phyloP scores from a whole-genome alignment of 1,139 yeast species.

The Zygoascus meyerae region DNA sequence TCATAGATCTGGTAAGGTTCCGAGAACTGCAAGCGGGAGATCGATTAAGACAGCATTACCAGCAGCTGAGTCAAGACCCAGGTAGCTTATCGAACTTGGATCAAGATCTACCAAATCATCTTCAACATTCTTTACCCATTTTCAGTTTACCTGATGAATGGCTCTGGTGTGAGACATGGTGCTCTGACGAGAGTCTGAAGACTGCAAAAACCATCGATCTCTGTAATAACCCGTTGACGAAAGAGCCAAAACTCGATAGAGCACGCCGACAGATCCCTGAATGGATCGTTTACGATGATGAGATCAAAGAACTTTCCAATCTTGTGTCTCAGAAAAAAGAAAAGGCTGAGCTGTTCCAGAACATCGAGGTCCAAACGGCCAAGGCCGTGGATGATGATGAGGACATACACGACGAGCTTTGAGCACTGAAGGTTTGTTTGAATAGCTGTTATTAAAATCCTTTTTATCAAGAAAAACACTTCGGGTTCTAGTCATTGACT shows the following conservation, averaged over 20 bases:
- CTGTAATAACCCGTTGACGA: conserved; percentile 76
- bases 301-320: conserved; percentile 37
- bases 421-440: conserved; percentile 10
- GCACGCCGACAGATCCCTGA: conserved; percentile 75
- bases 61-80: conserved; percentile 71
- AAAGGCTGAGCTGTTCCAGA: conserved; percentile 8
- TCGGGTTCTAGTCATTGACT: too few species aligned
- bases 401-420: conserved; percentile 31
- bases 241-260: conserved; percentile 66
- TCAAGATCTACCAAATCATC: conserved; percentile 85
- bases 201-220: conserved; percentile 74
- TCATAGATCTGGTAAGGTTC: conserved; percentile 66
- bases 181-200: conserved; percentile 55
- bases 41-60: conserved; percentile 77
- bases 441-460: not conserved
- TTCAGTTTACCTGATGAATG: conserved; percentile 73
- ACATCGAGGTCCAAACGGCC: conserved; percentile 3
- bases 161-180: conserved; percentile 96
- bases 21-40: conserved; percentile 72
- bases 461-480: too few species aligned
- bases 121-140: conserved; percentile 64
- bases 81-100: conserved; percentile 75
- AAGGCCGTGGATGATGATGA: conserved; percentile 19
- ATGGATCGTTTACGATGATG: conserved; percentile 62
- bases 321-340: conserved; percentile 13